These are phyloP conservation scores for Lepidopterella palustris DNA, from an alignment of 495 filamentous ascomycete species.

Conservation along the genomic window DNA sequence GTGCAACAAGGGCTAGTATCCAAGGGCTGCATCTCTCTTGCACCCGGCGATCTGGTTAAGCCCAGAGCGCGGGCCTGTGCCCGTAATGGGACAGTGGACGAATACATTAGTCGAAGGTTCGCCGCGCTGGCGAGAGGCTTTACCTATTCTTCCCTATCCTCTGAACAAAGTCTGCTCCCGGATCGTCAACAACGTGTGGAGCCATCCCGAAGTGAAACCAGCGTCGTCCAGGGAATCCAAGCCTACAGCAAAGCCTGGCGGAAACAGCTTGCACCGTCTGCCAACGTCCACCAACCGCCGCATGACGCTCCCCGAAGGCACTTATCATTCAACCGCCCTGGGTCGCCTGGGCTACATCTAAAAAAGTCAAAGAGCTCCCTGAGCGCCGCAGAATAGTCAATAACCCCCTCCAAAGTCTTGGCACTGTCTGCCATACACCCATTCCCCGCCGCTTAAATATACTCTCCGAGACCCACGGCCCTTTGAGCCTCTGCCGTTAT, in stretches of 20 bases:
- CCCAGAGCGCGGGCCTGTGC: conserved; percentile 4
- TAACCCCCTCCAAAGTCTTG: conserved; percentile 17
- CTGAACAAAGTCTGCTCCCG: too few species aligned
- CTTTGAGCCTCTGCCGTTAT: neutral
- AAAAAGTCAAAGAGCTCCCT: conserved; percentile 19
- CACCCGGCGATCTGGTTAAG: conserved; percentile 25
- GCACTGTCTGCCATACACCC: conserved; percentile 7
- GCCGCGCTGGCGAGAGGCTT: conserved; percentile 3
- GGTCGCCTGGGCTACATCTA: conserved; percentile 21
- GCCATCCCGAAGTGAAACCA: conserved; percentile 5
- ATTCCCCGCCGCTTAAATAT: conserved; percentile 14
- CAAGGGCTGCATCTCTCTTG: conserved; percentile 1
- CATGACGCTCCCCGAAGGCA: conserved; percentile 12
- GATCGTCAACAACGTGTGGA: conserved; percentile 17
- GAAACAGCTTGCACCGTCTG: neutral
- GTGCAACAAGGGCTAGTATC: conserved; percentile 24
- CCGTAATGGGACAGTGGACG: conserved; percentile 14
- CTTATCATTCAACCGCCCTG: conserved; percentile 9
- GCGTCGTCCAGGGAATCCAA: conserved; percentile 13
- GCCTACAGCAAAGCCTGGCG: too few species aligned
- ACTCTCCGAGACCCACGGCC: conserved; percentile 8
- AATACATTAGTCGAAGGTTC: conserved; percentile 24
- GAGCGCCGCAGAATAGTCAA: conserved; percentile 13
- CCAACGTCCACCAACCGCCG: conserved; percentile 14
- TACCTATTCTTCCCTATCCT: conserved; percentile 6